Conservation (phyloP, 2,329 filamentous ascomycete genomes). For the Chaetomium globosum region DNA sequence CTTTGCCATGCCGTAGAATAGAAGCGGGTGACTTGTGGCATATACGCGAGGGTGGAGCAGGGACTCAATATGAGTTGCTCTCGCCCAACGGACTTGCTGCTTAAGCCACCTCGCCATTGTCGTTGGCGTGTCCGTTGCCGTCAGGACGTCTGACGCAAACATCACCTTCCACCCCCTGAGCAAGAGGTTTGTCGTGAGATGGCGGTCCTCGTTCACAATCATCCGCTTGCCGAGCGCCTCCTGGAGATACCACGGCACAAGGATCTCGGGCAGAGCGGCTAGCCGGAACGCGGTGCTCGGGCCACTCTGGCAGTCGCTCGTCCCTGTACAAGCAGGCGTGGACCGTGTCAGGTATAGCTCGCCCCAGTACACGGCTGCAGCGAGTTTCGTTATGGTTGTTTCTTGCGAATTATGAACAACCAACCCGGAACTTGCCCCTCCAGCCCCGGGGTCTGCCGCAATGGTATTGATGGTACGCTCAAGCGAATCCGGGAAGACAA, state of each 20-base stretch:
- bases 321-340: constrained; percentile 24
- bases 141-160: constrained; percentile 27
- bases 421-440: constrained; percentile 23
- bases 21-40: constrained; percentile 22
- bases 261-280: constrained; percentile 21
- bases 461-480: constrained; percentile 28
- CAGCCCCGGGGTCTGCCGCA: constrained; percentile 23
- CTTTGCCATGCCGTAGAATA: constrained; percentile 28
- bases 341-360: constrained; percentile 30
- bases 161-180: constrained; percentile 28
- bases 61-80: constrained; percentile 29
- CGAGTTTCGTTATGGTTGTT: constrained; percentile 22
- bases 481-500: constrained; percentile 26
- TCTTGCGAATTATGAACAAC: constrained; percentile 25
- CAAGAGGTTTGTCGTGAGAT: constrained; percentile 27
- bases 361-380: constrained; percentile 27
- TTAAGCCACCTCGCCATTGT: constrained; percentile 27
- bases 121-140: constrained; percentile 27
- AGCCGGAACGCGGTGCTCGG: constrained; percentile 28
- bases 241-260: constrained; percentile 28
- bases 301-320: constrained; percentile 28
- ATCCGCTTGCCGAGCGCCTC: constrained; percentile 26
- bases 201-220: constrained; percentile 30
- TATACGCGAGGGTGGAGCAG: constrained; percentile 27
- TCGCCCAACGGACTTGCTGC: constrained; percentile 29